Conservation (phyloP, 768 basidiomycete genomes). For the Pleurotus pulmonarius region DNA sequence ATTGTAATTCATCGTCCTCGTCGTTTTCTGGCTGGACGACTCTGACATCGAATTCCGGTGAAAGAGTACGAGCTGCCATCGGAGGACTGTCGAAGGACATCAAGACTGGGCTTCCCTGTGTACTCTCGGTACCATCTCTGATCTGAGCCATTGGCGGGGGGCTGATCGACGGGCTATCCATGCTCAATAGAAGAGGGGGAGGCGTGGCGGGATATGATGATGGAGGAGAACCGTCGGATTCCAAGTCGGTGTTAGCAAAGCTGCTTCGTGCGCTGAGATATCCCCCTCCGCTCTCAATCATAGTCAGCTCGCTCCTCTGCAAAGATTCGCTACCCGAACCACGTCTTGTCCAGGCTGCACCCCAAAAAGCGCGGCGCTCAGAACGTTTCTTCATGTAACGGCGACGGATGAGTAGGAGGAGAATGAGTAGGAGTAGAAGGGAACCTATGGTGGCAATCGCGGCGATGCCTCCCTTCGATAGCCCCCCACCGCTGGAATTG, state of each 20-base stretch:
- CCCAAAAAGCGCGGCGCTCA: slow-evolving; percentile 42
- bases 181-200: neutral
- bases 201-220: slow-evolving; percentile 18
- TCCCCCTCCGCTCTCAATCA: slow-evolving; percentile 13
- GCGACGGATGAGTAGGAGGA: slow-evolving; percentile 44
- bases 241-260: slow-evolving; percentile 55
- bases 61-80: neutral
- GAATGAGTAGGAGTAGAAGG: slow-evolving; percentile 26
- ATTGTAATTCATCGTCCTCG: neutral
- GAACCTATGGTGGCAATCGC: slow-evolving; percentile 33
- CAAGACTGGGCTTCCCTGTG: slow-evolving; percentile 5
- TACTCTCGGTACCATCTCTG: slow-evolving; percentile 25
- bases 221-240: slow-evolving; percentile 29
- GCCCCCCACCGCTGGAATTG: slow-evolving; percentile 9
- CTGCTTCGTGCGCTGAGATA: slow-evolving; percentile 47
- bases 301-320: slow-evolving; percentile 2
- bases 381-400: slow-evolving; percentile 39
- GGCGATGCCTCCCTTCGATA: slow-evolving; percentile 42
- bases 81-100: slow-evolving; percentile 6
- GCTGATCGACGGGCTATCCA: slow-evolving; percentile 3
- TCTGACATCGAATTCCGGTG: neutral
- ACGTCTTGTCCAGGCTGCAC: slow-evolving; percentile 25
- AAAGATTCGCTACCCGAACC: slow-evolving; percentile 10
- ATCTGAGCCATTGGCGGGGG: slow-evolving; percentile 57
- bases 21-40: neutral